These are phyloP conservation scores for Camelina neglecta DNA, from an alignment of 345 rosid genomes.

Conservation along the genomic window DNA sequence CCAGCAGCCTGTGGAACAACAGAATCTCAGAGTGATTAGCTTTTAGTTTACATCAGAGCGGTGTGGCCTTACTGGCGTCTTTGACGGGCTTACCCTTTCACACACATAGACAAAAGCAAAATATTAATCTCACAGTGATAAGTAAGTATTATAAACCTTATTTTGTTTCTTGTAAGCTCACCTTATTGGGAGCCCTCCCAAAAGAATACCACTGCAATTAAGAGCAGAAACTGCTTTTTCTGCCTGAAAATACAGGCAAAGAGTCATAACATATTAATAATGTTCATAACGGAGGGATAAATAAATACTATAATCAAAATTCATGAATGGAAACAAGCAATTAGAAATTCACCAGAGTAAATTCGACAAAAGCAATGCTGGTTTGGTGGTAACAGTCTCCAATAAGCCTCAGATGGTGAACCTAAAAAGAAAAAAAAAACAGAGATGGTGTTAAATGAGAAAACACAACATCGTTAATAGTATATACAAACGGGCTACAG, in stretches of 20 bases:
- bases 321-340: background rate
- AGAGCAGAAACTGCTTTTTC: conserved; percentile 87
- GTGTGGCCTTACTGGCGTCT: conserved; percentile 91
- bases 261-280: too few species aligned
- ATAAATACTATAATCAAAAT: background rate
- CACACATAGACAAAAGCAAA: background rate
- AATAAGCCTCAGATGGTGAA: conserved; percentile 73
- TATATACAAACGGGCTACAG: background rate
- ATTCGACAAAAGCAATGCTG: conserved; percentile 91
- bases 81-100: conserved; percentile 96
- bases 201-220: conserved; percentile 75
- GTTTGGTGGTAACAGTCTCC: conserved; percentile 83
- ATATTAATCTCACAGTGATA: conserved; percentile 1
- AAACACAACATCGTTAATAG: background rate
- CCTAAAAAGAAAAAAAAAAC: conserved; percentile 44
- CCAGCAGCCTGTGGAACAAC: background rate
- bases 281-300: too few species aligned
- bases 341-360: conserved; percentile 54
- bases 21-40: background rate
- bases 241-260: conserved; percentile 55
- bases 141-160: too few species aligned
- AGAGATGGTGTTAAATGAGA: background rate
- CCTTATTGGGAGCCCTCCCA: conserved; percentile 83
- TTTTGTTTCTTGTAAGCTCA: conserved; percentile 9
- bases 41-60: conserved; percentile 47